Percentiles rank a stretch among this genome's conserved stretches.
Conservation (phyloP, 352 stramenopile genomes). For the Phytophthora pluvialis region DNA sequence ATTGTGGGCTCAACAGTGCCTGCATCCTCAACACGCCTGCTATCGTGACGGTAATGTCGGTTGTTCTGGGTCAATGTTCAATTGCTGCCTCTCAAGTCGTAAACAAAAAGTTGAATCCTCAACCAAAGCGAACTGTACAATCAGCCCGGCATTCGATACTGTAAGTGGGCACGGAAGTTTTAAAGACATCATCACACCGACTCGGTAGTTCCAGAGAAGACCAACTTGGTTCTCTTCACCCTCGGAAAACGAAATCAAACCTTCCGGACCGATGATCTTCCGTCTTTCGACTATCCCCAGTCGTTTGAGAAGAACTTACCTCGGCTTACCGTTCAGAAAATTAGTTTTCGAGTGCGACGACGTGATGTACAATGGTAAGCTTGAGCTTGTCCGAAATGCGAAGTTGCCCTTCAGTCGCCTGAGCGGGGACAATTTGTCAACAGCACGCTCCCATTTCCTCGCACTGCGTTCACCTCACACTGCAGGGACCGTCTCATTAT, state of each 20-base stretch:
- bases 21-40: constrained; percentile 25
- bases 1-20: constrained; percentile 24
- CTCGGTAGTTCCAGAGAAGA: not conserved
- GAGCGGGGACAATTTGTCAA: too few relatives aligned
- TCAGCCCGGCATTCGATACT: not conserved
- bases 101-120: constrained; percentile 16
- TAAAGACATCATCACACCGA: not conserved
- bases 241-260: constrained; percentile 13
- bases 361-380: constrained; percentile 19
- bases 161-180: not conserved
- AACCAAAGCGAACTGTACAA: not conserved
- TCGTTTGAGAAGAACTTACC: constrained; percentile 32
- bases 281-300: constrained; percentile 6
- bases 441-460: too few relatives aligned
- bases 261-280: not conserved
- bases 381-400: too few relatives aligned
- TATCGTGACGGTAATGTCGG: constrained; percentile 16
- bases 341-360: constrained; percentile 36
- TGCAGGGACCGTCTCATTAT: too few relatives aligned
- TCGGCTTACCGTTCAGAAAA: constrained; percentile 24
- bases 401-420: too few relatives aligned
- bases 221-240: constrained; percentile 6
- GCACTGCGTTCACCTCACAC: too few relatives aligned
- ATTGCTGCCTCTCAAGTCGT: constrained; percentile 12
- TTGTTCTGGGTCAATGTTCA: constrained; percentile 10